Evolutionary conservation across 305 asterid genomes (phyloP), one percentile per base, ranked within the genome.

Genomic region (Ilex paraguariensis): DNA sequence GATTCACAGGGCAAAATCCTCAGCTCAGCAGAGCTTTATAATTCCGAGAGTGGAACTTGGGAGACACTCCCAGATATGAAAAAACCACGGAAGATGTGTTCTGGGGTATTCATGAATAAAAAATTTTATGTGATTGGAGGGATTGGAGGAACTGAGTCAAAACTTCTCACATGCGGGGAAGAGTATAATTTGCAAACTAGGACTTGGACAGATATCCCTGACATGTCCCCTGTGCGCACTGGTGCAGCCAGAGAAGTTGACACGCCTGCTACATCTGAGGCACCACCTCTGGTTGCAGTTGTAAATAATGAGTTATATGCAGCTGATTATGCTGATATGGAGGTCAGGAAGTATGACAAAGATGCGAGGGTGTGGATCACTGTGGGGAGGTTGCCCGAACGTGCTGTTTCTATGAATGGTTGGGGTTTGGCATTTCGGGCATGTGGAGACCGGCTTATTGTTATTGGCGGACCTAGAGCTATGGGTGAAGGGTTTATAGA

Each of bases 401-500:
- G 96, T 11, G 96, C 87, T 0, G 82, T 74, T 46, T 89, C 98
- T 0, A 89, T 82, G 95, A 82, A 81, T 5, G 97, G 98, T 21
- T 89, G 98, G 98, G 98, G 98, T 31, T 73, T 92, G 67, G 98
- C 97, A 3, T 92, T 89, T 60, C 70, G 95, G 79, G 97, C 87
- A 0, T 92, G 98, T 11, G 98, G 98, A 3, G 79, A 87, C 63
- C 84, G 80, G 56, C 82, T 92, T 13, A 83, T 89, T 12, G 98
- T 92, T 63, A 79, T 92, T 14, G 96, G 97, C 3, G 97, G 98
- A 64, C 97, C 97, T 0, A 77, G 96, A 55, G 65, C 66, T 12
- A 56, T 77, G 7, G 91, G 95, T 13, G 90, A 80, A 71, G 97
- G 97, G 39, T 77, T 54, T 31, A 90, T 92, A 10, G 96, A 87